A percentile compares a stretch with the other conserved stretches of the same genome.
These are phyloP conservation scores for Naganishia randhawae DNA, from an alignment of 768 basidiomycete genomes.

Conservation along the genomic window DNA sequence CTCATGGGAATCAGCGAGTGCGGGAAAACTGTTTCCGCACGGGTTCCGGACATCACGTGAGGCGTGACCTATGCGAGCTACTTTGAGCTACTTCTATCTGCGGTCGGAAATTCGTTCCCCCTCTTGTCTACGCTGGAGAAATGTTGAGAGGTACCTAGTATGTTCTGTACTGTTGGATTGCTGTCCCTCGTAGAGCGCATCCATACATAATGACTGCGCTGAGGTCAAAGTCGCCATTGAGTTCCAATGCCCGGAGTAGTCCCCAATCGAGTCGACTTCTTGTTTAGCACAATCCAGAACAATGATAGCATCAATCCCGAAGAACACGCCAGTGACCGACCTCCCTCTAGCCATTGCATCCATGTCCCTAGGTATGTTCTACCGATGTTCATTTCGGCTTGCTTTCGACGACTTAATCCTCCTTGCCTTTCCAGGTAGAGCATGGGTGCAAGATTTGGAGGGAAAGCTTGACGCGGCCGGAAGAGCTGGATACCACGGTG, in stretches of 20 bases:
- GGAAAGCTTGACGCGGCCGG: slow-evolving; percentile 19
- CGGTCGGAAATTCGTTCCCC: background rate
- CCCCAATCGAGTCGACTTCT: too few relatives aligned
- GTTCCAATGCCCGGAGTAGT: too few relatives aligned
- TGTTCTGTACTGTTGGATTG: too few relatives aligned
- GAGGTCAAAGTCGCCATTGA: too few relatives aligned
- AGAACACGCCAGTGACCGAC: slow-evolving; percentile 2
- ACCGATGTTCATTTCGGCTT: background rate
- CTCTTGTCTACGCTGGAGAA: background rate
- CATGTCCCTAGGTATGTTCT: slow-evolving; percentile 2
- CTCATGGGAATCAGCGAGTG: too few relatives aligned
- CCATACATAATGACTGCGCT: background rate
- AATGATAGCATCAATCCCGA: slow-evolving; percentile 8
- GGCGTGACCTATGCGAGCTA: background rate
- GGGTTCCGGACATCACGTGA: too few relatives aligned
- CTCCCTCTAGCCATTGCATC: slow-evolving; percentile 17
- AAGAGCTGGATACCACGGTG: slow-evolving; percentile 16
- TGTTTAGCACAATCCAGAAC: background rate
- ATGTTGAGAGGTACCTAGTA: too few relatives aligned
- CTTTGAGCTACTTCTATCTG: background rate
- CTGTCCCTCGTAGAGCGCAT: background rate
- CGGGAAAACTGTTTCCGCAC: too few relatives aligned
- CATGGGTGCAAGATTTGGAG: slow-evolving; percentile 20
- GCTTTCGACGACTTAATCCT: background rate
- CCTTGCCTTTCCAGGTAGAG: background rate